Evolutionary conservation across 164 flowering plant species (phyloP), one percentile per base, ranked within the genome.

Genomic region (Dillenia turbinata): DNA sequence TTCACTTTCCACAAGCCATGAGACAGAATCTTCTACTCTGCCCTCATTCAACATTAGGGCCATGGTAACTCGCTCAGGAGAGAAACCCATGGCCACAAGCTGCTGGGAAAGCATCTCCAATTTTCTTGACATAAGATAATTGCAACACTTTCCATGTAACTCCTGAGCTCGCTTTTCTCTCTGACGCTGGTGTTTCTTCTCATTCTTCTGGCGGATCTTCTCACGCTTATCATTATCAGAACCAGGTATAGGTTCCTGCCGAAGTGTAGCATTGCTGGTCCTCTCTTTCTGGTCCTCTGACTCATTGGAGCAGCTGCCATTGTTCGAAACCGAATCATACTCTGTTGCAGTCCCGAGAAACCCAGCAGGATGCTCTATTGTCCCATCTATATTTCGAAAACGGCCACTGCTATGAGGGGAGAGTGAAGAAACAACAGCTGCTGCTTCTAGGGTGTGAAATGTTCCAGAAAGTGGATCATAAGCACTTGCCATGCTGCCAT

Each of bases 221-320:
- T 91, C 99, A 40, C 99, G 76, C 68, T 86, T 89, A 68, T 94
- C 98, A 81, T 80, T 86, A 67, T 87, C 97, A 67, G 84, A 77
- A 48, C 90, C 95, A 22, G 90, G 90, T 57, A 85, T 66, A 10
- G 77, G 64, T 47, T 88, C 96, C 60, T 59, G 85, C 55, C 81
- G 78, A 1, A 44, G 19, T 45, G 81, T 40, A 8, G 70, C 60
- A 61, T 58, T 72, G 17, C 78, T 54, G 8, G 71, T 11, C 66
- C 89, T 94, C 44, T 91, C 97, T 78, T 89, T 91, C 17, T 75
- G 93, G 61, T 91, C 99, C 76, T 91, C 99, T 14, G 96, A 88
- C 70, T 91, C 98, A 58, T 87, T 97, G 54, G 99, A 91, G 71
- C 98, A 85, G 73, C 90, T 91, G 56, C 77, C 98, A 69, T 85